These are phyloP conservation scores for Suillus tomentosus DNA, from an alignment of 768 basidiomycete species.

Conservation along the genomic window DNA sequence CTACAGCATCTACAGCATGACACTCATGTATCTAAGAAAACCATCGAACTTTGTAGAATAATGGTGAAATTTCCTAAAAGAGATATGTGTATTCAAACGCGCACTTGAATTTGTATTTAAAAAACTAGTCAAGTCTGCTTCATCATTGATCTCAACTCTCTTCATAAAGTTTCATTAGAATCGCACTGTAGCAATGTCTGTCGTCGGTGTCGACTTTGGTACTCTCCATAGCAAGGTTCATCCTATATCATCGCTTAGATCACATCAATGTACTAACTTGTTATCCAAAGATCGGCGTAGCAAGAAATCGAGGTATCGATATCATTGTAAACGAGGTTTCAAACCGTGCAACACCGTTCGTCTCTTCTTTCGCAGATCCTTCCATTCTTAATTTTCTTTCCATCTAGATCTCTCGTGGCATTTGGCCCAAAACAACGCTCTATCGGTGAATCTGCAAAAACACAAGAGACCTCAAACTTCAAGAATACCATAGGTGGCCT, in stretches of 20 bases:
- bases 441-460: slow-evolving; percentile 96
- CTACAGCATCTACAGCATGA: too few species aligned
- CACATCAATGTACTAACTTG: not conserved
- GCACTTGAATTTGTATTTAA: slow-evolving; percentile 11
- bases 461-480: slow-evolving; percentile 97
- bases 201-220: slow-evolving; percentile 95
- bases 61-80: slow-evolving; percentile 3
- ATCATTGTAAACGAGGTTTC: slow-evolving; percentile 98
- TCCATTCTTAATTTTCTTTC: slow-evolving; percentile 11
- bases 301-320: slow-evolving; percentile 95
- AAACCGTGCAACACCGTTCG: slow-evolving; percentile 94
- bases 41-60: slow-evolving; percentile 9
- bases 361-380: slow-evolving; percentile 17
- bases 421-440: slow-evolving; percentile 90
- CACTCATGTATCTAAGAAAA: not conserved
- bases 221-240: slow-evolving; percentile 84
- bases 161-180: not conserved
- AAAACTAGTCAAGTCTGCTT: slow-evolving; percentile 13
- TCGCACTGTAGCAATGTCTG: slow-evolving; percentile 61
- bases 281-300: slow-evolving; percentile 81
- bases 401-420: slow-evolving; percentile 82
- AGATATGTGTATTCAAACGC: not conserved
- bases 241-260: slow-evolving; percentile 13
- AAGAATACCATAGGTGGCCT: slow-evolving; percentile 94
- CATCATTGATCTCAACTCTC: slow-evolving; percentile 5